phyloP scores from a whole-genome alignment of 345 rosid genomes.

The Brassica nigra region DNA sequence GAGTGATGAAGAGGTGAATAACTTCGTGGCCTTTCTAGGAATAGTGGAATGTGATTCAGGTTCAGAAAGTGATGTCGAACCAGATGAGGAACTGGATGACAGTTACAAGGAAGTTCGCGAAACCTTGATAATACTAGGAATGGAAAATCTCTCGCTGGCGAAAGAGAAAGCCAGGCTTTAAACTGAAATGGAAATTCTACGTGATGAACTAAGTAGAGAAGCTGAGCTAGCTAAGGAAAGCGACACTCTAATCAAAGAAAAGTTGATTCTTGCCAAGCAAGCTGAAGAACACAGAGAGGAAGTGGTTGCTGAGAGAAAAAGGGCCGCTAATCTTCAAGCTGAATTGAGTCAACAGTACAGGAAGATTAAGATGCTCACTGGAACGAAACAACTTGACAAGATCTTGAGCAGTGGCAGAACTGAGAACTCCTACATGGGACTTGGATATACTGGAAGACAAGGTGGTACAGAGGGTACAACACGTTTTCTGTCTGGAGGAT shows the following conservation, averaged over 20 bases:
- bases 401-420: not conserved
- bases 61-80: not conserved
- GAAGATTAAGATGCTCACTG: not conserved
- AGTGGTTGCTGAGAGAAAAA: not conserved
- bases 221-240: not conserved
- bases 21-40: not conserved
- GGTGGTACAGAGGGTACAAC: not conserved
- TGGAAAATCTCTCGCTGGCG: not conserved
- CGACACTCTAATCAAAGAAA: not conserved
- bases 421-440: not conserved
- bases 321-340: not conserved
- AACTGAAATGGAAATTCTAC: not conserved
- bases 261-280: not conserved
- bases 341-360: not conserved
- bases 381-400: not conserved
- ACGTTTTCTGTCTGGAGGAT: not conserved
- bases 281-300: not conserved
- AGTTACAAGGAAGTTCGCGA: not conserved
- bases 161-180: not conserved
- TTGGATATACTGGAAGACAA: not conserved
- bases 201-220: not conserved
- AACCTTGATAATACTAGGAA: not conserved
- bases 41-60: not conserved
- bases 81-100: not conserved
- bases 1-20: not conserved